These are phyloP conservation scores for Zygosaccharomyces rouxii DNA, from an alignment of 805 yeast genomes.

Conservation along the genomic window DNA sequence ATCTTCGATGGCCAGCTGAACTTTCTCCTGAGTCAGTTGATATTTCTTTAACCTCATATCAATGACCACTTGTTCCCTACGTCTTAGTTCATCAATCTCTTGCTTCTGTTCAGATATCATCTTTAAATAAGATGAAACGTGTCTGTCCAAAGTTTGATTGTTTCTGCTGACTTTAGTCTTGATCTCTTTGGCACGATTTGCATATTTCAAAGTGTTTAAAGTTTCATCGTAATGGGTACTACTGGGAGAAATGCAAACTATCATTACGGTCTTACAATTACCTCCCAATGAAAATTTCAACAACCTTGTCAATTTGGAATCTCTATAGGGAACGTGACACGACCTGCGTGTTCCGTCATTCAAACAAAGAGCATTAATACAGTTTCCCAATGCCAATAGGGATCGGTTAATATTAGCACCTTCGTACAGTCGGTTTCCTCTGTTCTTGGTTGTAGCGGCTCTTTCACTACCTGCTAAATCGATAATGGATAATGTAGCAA, in stretches of 20 bases:
- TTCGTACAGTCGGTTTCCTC: conserved; percentile 77
- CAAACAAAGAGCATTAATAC: conserved; percentile 87
- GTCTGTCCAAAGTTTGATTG: conserved; percentile 70
- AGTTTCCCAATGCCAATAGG: conserved; percentile 83
- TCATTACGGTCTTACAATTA: conserved; percentile 92
- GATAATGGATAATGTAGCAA: conserved; percentile 79
- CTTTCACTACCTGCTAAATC: conserved; percentile 95
- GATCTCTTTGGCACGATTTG: conserved; percentile 86
- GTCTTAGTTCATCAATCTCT: conserved; percentile 65
- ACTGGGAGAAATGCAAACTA: conserved; percentile 88
- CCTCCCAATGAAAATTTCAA: conserved; percentile 90
- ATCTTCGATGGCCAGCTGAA: conserved; percentile 40
- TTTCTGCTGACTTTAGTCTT: conserved; percentile 75
- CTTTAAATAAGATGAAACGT: conserved; percentile 77
- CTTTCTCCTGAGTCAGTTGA: conserved; percentile 37
- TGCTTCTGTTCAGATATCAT: conserved; percentile 78
- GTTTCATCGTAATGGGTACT: conserved; percentile 90
- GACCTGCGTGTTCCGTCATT: conserved; percentile 50
- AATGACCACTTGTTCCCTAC: conserved; percentile 45
- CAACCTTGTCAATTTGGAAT: conserved; percentile 82
- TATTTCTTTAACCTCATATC: conserved; percentile 37
- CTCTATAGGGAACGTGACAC: conserved; percentile 82
- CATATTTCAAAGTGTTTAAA: conserved; percentile 83
- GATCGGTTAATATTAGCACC: conserved; percentile 94
- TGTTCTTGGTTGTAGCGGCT: conserved; percentile 81